Conservation (phyloP, 106 monocot genomes). For the Dendrobium officinale region DNA sequence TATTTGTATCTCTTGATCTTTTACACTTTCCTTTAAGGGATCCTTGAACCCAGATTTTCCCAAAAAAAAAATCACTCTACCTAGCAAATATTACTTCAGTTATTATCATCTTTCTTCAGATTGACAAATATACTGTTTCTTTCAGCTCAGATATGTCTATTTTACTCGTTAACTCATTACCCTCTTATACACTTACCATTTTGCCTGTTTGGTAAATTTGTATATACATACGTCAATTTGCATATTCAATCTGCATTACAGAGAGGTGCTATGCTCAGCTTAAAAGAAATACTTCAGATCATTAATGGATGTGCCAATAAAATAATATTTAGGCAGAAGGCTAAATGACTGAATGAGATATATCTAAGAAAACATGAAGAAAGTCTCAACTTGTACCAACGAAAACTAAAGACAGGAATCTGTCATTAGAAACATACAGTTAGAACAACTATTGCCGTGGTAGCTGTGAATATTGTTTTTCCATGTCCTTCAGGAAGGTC, state of each 20-base stretch:
- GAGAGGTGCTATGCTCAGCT: neutral
- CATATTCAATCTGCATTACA: neutral
- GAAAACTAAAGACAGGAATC: neutral
- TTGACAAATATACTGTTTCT: neutral
- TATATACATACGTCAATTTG: neutral
- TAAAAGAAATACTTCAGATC: neutral
- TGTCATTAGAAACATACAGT: constrained; percentile 43
- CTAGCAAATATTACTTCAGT: neutral
- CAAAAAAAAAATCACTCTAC: neutral
- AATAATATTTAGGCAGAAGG: neutral
- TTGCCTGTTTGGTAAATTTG: too few relatives aligned
- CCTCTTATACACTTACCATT: neutral
- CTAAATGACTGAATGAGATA: neutral
- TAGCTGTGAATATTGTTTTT: constrained; percentile 87
- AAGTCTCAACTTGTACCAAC: neutral
- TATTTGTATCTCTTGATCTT: too few relatives aligned
- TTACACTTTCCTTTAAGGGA: too few relatives aligned
- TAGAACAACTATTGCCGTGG: constrained; percentile 91
- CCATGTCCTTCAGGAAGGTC: constrained; percentile 98
- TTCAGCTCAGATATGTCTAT: neutral
- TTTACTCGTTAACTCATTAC: neutral
- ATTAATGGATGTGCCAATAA: neutral
- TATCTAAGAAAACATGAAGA: neutral
- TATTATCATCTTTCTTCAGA: neutral
- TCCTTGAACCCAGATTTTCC: too few relatives aligned